Evolutionary conservation across 208 protist species (phyloP), one percentile per base, ranked within the genome.

Genomic region (Acanthamoeba sp.): DNA sequence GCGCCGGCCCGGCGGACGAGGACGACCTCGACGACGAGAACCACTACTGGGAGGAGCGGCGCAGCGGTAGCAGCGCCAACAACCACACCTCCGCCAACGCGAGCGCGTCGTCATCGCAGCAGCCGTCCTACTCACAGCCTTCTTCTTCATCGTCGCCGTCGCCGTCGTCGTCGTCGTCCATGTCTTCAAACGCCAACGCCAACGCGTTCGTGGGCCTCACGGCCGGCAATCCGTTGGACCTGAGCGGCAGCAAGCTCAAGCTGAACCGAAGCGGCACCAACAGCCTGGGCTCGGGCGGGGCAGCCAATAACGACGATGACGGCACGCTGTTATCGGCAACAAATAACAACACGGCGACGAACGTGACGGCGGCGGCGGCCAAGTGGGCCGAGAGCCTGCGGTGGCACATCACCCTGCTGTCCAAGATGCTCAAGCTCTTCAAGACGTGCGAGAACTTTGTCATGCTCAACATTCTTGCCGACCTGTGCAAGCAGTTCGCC

Each of bases 361-460:
- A 57, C 27, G 42, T 50, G 76, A n/a, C 32, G 34, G 14, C 69
- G 69, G 45, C 76, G 45, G 48, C 38, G 7, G 42, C 22, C 16
- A 91, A 91, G 38, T 76, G 85, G 85, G 34, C 62, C 38, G 57
- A 32, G 38, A 73, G 85, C 52, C 32, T 91, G 22, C 52, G 85
- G 34, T 91, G 85, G 85, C 62, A 76, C 38, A 45, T 91, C 55
- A 52, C 52, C 24, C 85, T 91, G 48, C 62, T 91, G 3, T 91
- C 85, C 22, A 91, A 91, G 42, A 91, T 91, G 62, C 52, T 91
- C 38, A 73, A 91, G 85, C 85, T 91, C 22, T 91, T 76, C 85
- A 91, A 91, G 85, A 91, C 62, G 6, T 76, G 85, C 62, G 85
- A 91, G 85, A 91, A 91, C 85, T 91, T 76, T 45, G 85, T 91